These are phyloP conservation scores for Ophioceras dolichostomum DNA, from an alignment of 2,329 filamentous ascomycete species.

Conservation along the genomic window DNA sequence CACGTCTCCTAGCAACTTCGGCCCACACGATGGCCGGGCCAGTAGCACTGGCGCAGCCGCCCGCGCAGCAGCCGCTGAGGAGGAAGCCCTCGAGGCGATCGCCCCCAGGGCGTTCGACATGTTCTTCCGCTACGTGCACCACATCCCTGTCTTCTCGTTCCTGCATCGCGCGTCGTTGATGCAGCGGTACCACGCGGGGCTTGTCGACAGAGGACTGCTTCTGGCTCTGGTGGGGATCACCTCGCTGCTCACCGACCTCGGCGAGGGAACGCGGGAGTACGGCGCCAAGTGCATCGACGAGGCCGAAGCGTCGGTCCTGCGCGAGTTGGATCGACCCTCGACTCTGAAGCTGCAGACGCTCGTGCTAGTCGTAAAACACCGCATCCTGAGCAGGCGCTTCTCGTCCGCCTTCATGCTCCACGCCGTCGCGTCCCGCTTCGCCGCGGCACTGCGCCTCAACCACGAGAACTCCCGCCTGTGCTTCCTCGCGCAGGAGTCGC, in stretches of 20 bases:
- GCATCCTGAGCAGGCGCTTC: conserved; percentile 30
- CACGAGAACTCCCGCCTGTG: conserved; percentile 32
- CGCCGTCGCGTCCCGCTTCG: conserved; percentile 31
- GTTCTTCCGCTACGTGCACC: conserved; percentile 47
- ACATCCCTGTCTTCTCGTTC: conserved; percentile 46
- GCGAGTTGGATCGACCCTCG: conserved; percentile 40
- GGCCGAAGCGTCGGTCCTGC: conserved; percentile 38
- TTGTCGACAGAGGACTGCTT: conserved; percentile 40
- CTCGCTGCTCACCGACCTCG: conserved; percentile 38
- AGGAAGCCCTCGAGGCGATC: conserved; percentile 34
- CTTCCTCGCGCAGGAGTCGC: conserved; percentile 29
- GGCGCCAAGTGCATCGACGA: conserved; percentile 42
- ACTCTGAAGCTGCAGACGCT: conserved; percentile 40
- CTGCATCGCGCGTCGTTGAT: conserved; percentile 46
- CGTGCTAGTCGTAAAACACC: conserved; percentile 33
- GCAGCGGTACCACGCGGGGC: conserved; percentile 44
- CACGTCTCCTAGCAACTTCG: conserved; percentile 8
- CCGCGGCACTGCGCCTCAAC: conserved; percentile 35
- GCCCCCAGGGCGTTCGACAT: conserved; percentile 41
- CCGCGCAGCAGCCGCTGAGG: conserved; percentile 10
- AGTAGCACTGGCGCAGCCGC: too few species aligned
- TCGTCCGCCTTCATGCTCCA: conserved; percentile 35
- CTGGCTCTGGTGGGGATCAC: conserved; percentile 44
- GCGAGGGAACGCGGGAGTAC: conserved; percentile 36
- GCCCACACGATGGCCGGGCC: conserved; percentile 8